A percentile compares a stretch with the other conserved stretches of the same genome.
Evolutionary conservation across 2,329 filamentous ascomycete genomes (phyloP).

Genomic region (Pseudocercospora vitis): DNA sequence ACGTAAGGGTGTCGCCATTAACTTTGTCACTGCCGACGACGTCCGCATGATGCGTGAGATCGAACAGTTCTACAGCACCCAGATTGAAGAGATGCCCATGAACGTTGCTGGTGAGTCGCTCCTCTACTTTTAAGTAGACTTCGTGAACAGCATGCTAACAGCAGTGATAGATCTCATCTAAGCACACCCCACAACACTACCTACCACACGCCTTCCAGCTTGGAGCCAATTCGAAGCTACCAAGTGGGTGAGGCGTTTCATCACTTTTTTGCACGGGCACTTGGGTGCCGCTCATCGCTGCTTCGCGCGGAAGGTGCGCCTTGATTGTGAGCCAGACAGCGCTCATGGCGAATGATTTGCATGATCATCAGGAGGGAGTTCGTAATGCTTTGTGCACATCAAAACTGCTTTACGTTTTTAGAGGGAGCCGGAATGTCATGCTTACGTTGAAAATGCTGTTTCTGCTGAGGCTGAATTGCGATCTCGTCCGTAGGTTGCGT

Average conservation of each 20-base stretch:
- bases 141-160: slow-evolving; percentile 14
- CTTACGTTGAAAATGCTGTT: slow-evolving; percentile 34
- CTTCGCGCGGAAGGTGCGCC: slow-evolving; percentile 23
- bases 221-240: slow-evolving; percentile 25
- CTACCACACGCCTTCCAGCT: slow-evolving; percentile 26
- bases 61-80: slow-evolving; percentile 99
- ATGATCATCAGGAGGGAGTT: slow-evolving; percentile 31
- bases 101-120: slow-evolving; percentile 63
- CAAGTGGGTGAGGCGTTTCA: slow-evolving; percentile 23
- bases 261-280: slow-evolving; percentile 20
- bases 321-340: slow-evolving; percentile 22
- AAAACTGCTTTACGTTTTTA: slow-evolving; percentile 35
- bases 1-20: slow-evolving; percentile 99
- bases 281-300: slow-evolving; percentile 23
- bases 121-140: background rate
- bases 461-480: slow-evolving; percentile 35
- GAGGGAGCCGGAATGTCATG: slow-evolving; percentile 31
- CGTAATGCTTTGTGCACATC: slow-evolving; percentile 25
- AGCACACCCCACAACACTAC: slow-evolving; percentile 26
- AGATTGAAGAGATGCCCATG: slow-evolving; percentile 99
- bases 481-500: slow-evolving; percentile 36
- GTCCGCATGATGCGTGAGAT: slow-evolving; percentile 99
- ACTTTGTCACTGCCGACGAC: slow-evolving; percentile 99
- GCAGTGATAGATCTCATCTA: slow-evolving; percentile 50
- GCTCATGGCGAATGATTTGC: slow-evolving; percentile 32